Evolutionary conservation across 345 rosid species (phyloP).

Genomic region (Anastatica hierochuntica): DNA sequence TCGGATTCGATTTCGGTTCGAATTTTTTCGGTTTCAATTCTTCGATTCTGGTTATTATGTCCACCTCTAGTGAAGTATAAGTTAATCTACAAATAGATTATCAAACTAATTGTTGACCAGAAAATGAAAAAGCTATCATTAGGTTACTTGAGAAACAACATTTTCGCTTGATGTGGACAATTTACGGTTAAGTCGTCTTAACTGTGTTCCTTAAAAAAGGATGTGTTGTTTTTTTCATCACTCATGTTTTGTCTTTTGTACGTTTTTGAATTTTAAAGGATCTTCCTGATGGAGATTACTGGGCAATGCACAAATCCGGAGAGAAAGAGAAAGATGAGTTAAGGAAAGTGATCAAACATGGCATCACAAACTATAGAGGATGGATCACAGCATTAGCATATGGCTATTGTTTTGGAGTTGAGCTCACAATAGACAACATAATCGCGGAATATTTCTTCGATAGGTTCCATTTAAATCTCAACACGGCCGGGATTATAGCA

Average conservation of each 20-base stretch:
- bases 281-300: slow-evolving; percentile 67
- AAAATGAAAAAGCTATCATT: no score
- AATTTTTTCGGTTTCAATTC: no score
- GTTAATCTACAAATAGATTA: no score
- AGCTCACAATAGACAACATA: slow-evolving; percentile 72
- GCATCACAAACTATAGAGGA: slow-evolving; percentile 65
- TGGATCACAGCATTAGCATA: slow-evolving; percentile 82
- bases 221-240: not conserved
- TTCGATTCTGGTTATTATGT: no score
- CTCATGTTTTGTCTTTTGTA: not conserved
- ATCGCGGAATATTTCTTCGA: slow-evolving; percentile 86
- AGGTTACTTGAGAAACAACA: no score
- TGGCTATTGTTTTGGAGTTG: slow-evolving; percentile 90
- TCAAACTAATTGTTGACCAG: no score
- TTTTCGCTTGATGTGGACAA: no score
- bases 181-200: no score
- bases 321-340: slow-evolving; percentile 53
- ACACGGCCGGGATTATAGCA: slow-evolving; percentile 79
- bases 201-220: no score
- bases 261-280: slow-evolving; percentile 14
- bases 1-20: no score
- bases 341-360: slow-evolving; percentile 37
- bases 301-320: slow-evolving; percentile 49
- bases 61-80: no score
- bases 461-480: slow-evolving; percentile 57